These are phyloP conservation scores for Secale cereale DNA, from an alignment of 176 grass and related monocot species.

Conservation along the genomic window DNA sequence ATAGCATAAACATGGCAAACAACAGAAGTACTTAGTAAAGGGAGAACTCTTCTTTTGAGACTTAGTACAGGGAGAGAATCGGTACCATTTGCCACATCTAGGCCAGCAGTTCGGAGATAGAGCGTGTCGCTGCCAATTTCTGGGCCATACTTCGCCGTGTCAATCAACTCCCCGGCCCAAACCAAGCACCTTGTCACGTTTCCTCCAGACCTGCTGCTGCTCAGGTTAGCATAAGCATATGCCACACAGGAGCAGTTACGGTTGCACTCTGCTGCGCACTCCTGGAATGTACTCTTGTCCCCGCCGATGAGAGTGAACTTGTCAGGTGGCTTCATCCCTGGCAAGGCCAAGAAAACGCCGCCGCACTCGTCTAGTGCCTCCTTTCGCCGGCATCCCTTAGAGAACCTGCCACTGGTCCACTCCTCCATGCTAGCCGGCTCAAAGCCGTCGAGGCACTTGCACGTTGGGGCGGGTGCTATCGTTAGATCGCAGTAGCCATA, in stretches of 20 bases:
- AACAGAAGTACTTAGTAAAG: no score
- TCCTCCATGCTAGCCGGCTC: neutral
- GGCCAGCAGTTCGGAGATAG: neutral
- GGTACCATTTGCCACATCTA: neutral
- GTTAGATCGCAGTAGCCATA: neutral
- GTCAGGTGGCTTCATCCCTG: neutral
- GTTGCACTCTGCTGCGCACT: neutral
- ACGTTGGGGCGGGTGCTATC: rapidly evolving
- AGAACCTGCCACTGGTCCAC: neutral
- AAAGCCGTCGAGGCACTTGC: neutral
- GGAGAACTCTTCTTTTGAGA: no score
- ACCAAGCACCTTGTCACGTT: neutral
- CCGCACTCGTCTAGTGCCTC: rapidly evolving
- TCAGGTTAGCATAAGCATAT: rapidly evolving
- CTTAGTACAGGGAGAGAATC: no score
- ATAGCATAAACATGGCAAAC: no score
- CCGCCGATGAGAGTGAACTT: neutral
- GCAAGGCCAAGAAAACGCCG: neutral
- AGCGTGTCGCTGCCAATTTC: neutral
- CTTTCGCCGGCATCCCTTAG: neutral
- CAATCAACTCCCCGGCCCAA: neutral
- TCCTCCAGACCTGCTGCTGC: neutral
- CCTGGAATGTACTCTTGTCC: neutral
- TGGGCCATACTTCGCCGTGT: neutral
- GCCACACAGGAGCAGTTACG: neutral